Conservation (phyloP, 306 rosid genomes). For the Mimosa pudica region DNA sequence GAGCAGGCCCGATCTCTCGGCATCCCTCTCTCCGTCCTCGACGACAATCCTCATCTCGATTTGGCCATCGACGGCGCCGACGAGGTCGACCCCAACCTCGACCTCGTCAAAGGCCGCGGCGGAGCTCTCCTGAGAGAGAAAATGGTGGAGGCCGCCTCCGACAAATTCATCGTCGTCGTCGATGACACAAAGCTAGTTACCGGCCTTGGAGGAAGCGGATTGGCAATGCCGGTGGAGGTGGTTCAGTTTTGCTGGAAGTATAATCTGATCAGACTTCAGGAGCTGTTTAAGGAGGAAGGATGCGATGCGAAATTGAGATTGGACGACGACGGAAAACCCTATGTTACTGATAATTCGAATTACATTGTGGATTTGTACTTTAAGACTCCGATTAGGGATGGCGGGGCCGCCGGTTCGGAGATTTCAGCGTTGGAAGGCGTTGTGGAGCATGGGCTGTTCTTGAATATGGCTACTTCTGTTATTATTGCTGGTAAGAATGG, state of each 20-base stretch:
- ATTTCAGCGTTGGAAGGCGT: conserved; percentile 75
- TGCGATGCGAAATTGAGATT: conserved; percentile 67
- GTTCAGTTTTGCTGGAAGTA: conserved; percentile 92
- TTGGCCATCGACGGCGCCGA: conserved; percentile 89
- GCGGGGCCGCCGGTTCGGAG: conserved; percentile 64
- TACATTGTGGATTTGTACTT: conserved; percentile 83
- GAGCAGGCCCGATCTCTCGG: conserved; percentile 79
- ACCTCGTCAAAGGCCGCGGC: conserved; percentile 81
- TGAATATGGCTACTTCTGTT: conserved; percentile 78
- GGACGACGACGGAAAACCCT: conserved; percentile 60
- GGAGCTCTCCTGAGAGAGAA: conserved; percentile 80
- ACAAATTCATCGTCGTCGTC: conserved; percentile 65
- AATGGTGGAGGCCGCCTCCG: conserved; percentile 90
- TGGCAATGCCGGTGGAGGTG: conserved; percentile 91
- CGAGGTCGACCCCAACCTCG: conserved; percentile 77
- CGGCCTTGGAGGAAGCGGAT: conserved; percentile 75
- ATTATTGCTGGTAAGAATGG: conserved; percentile 67
- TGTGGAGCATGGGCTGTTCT: conserved; percentile 81
- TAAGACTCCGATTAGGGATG: conserved; percentile 67
- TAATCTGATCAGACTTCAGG: conserved; percentile 60
- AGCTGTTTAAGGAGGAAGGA: conserved; percentile 70
- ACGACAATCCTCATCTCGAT: conserved; percentile 70
- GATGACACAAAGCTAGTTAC: conserved; percentile 72
- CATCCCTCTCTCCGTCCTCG: conserved; percentile 78
- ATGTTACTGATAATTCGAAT: conserved; percentile 73